A percentile compares a stretch with the other conserved stretches of the same genome.
These are phyloP conservation scores for Neonectria neomacrospora DNA, from an alignment of 2,329 filamentous ascomycete genomes.

Conservation along the genomic window DNA sequence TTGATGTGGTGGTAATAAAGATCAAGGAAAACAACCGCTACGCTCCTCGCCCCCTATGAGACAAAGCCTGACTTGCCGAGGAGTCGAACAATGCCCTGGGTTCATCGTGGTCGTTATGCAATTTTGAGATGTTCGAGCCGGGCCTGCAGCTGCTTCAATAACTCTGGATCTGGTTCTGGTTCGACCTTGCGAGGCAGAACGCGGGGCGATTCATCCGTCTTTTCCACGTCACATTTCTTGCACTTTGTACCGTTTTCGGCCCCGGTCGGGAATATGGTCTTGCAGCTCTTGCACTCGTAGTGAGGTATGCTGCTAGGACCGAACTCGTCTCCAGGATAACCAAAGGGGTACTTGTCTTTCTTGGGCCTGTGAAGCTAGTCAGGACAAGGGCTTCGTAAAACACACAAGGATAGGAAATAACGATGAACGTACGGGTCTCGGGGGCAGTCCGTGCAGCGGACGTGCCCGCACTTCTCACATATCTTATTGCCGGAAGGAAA, in stretches of 20 bases:
- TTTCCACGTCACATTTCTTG: slow-evolving; percentile 68
- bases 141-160: slow-evolving; percentile 67
- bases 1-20: slow-evolving; percentile 28
- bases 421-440: slow-evolving; percentile 75
- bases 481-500: slow-evolving; percentile 70
- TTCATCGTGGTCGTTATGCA: slow-evolving; percentile 34
- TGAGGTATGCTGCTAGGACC: slow-evolving; percentile 62
- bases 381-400: slow-evolving; percentile 20
- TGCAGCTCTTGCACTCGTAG: slow-evolving; percentile 72
- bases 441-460: slow-evolving; percentile 83
- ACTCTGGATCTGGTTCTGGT: slow-evolving; percentile 69
- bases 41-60: slow-evolving; percentile 35
- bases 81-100: slow-evolving; percentile 3
- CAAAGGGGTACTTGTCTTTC: slow-evolving; percentile 74
- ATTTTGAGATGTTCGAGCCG: slow-evolving; percentile 61
- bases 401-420: too few species aligned
- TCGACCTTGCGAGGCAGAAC: slow-evolving; percentile 69
- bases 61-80: background rate
- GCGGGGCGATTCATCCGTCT: slow-evolving; percentile 69
- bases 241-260: slow-evolving; percentile 66
- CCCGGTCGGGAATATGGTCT: slow-evolving; percentile 63
- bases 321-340: slow-evolving; percentile 74
- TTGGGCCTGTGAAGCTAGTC: slow-evolving; percentile 62
- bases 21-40: slow-evolving; percentile 37
- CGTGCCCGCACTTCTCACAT: slow-evolving; percentile 76